These are phyloP conservation scores for Pseudoneurospora amorphoporcata DNA, from an alignment of 495 filamentous ascomycete genomes.

Conservation along the genomic window DNA sequence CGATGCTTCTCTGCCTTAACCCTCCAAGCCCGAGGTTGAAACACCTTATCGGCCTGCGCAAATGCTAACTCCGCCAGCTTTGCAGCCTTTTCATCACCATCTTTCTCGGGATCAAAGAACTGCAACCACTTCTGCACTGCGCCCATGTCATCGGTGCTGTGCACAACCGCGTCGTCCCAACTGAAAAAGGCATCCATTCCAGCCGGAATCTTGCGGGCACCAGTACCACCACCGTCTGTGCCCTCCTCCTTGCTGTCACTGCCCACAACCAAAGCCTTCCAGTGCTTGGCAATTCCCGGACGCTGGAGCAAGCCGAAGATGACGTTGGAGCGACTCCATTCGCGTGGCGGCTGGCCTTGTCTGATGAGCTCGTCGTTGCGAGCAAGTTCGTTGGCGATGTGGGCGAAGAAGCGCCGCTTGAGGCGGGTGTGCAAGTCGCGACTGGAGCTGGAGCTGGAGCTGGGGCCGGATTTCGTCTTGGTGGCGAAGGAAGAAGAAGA, in stretches of 20 bases:
- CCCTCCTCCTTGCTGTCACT: not conserved
- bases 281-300: not conserved
- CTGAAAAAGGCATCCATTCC: not conserved
- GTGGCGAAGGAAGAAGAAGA: not conserved
- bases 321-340: not conserved
- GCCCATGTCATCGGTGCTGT: not conserved
- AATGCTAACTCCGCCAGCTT: not conserved
- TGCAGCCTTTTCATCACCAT: not conserved
- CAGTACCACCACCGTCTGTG: not conserved
- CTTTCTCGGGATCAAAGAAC: not conserved
- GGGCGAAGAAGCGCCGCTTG: not conserved
- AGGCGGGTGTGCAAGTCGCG: not conserved
- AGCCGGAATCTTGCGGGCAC: not conserved
- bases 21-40: not conserved
- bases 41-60: not conserved
- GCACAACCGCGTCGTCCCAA: not conserved
- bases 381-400: not conserved
- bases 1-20: not conserved
- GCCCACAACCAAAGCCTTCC: not conserved
- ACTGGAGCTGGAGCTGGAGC: not conserved
- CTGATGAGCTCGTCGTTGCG: not conserved
- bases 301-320: not conserved
- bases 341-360: not conserved
- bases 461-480: not conserved
- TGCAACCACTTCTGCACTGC: not conserved